Percentiles rank a stretch among this genome's conserved stretches.
phyloP scores from a whole-genome alignment of 129 eudicot genomes.

The Tagetes patula region DNA sequence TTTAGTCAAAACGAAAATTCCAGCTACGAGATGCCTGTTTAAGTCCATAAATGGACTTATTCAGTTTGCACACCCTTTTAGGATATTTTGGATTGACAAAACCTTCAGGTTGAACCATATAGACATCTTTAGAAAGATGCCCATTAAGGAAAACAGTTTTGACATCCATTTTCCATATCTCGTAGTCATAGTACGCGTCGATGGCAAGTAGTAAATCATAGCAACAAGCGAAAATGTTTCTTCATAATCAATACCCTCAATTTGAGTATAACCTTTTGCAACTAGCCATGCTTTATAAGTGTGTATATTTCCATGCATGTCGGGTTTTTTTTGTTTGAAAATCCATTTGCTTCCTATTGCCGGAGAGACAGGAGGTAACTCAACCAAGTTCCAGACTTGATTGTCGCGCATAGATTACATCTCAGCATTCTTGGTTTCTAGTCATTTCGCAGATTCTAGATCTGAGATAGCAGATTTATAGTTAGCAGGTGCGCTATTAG shows the following conservation, averaged over 20 bases:
- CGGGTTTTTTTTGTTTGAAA: not conserved
- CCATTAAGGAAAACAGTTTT: not conserved
- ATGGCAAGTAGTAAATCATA: too few species aligned
- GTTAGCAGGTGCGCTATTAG: too few species aligned
- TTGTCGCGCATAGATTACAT: not conserved
- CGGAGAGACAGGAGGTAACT: not conserved
- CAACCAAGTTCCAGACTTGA: not conserved
- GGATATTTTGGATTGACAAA: not conserved
- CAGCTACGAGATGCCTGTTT: too few species aligned
- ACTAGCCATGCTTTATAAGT: not conserved
- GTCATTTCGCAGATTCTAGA: not conserved
- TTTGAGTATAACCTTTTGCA: too few species aligned
- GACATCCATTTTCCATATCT: too few species aligned
- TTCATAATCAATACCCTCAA: too few species aligned
- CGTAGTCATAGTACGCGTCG: too few species aligned
- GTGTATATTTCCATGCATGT: not conserved
- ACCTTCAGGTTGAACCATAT: not conserved
- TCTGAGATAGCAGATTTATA: too few species aligned
- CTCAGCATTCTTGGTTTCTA: not conserved
- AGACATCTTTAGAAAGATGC: not conserved
- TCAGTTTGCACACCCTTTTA: not conserved
- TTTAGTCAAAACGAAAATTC: too few species aligned
- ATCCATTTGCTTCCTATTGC: not conserved
- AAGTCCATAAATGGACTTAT: not conserved
- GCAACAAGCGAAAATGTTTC: too few species aligned